Conservation (phyloP, 2,329 filamentous ascomycete genomes). For the Fusarium fracticaudum region DNA sequence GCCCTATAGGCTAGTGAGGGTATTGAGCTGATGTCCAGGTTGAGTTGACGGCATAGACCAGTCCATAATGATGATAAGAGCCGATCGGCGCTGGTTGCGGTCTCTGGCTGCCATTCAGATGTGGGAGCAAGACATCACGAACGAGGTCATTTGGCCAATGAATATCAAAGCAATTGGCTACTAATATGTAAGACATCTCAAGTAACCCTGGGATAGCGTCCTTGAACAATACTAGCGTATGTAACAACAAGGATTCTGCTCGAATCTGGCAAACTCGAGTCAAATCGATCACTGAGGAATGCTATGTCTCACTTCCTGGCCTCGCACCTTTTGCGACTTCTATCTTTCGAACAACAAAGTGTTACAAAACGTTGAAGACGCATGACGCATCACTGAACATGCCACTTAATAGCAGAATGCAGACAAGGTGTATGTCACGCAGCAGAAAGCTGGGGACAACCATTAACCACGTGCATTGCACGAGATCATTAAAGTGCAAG, state of each 20-base stretch:
- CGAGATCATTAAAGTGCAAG: background rate
- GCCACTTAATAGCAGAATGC: background rate
- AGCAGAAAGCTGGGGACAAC: background rate
- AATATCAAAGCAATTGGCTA: background rate
- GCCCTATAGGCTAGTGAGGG: background rate
- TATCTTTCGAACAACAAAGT: background rate
- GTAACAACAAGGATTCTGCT: background rate
- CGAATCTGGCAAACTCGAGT: background rate
- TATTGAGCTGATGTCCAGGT: constrained; percentile 3
- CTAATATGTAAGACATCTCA: background rate
- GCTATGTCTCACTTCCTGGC: background rate
- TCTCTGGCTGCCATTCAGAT: background rate
- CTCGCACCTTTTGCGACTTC: background rate
- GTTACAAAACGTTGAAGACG: background rate
- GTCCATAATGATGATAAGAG: constrained; percentile 17
- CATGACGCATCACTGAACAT: background rate
- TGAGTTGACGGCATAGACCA: background rate
- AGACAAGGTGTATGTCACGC: constrained; percentile 22
- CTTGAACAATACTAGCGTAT: background rate
- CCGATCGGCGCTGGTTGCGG: constrained; percentile 21
- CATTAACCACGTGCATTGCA: constrained; percentile 16
- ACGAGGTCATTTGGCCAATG: constrained; percentile 6
- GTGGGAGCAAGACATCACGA: constrained; percentile 7
- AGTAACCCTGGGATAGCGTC: background rate
- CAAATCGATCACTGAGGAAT: background rate